These are phyloP conservation scores for Chloropicon primus DNA, from an alignment of 139 green algal species.

Conservation along the genomic window DNA sequence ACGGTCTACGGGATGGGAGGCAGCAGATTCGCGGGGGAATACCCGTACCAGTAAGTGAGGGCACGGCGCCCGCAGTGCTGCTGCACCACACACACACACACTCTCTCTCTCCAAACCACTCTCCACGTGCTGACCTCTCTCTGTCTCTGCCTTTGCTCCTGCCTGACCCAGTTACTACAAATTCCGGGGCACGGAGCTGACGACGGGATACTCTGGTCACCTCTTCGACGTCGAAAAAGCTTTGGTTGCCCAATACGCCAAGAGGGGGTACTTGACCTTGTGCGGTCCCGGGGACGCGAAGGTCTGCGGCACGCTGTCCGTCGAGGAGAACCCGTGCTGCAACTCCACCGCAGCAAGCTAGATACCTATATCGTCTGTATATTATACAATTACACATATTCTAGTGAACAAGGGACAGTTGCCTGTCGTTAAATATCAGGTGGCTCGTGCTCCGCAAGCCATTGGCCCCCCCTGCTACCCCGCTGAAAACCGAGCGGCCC, in stretches of 20 bases:
- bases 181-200: neutral
- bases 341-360: neutral
- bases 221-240: conserved; percentile 6
- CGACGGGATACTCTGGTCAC: conserved; percentile 2
- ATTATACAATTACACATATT: too few relatives aligned
- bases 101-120: too few relatives aligned
- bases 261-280: neutral
- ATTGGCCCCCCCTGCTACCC: too few relatives aligned
- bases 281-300: neutral
- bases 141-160: neutral
- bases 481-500: too few relatives aligned
- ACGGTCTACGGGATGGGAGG: conserved; percentile 8
- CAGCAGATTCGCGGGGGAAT: neutral
- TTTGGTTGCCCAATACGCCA: neutral
- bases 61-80: too few relatives aligned
- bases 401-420: too few relatives aligned
- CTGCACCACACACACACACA: too few relatives aligned
- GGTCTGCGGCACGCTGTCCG: neutral
- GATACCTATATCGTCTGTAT: too few relatives aligned
- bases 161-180: neutral
- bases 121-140: too few relatives aligned
- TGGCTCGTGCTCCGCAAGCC: too few relatives aligned
- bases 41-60: neutral
- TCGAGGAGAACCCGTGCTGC: conserved; percentile 3
- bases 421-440: too few relatives aligned